Base-by-base conservation (phyloP, 2,329 filamentous ascomycete genomes). In the Apiospora phragmitis region DNA sequence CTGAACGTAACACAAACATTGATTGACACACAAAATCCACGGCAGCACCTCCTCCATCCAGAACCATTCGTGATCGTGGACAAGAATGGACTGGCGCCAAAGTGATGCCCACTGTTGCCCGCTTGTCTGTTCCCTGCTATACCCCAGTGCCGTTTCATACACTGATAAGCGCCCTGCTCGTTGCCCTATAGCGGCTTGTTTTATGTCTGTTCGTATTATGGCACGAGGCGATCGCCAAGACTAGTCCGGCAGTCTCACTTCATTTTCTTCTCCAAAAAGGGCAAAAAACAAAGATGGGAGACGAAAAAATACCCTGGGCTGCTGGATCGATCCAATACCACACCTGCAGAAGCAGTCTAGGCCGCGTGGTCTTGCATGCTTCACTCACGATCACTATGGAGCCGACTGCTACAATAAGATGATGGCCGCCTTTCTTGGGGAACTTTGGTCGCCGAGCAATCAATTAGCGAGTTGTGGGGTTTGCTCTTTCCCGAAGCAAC, bases 181-280 rank as follows among this genome's bases (percentile, higher is more conserved):
- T 62, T 8, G 55, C 55, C 55, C 55, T 62, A 62, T 62, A 62
- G 2, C 32, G 32, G 32, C 55, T 38, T 38, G 18, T 62, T n/a
- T 62, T 62, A 62, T 38, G 55, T 62, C 32, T 62, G 55, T 38
- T 62, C 55, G 55, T n/a, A 38, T 62, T n/a, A 38, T 35, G 55
- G 55, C 55, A 38, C 47, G 55, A 62, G 32, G 18, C 55, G 55
- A 62, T 62, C 32, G 32, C 55, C 32, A 62, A 62, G 55, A 14
- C 7, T 35, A 32, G 51, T 35, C 51, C 18, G 51, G 29, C 55
- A 38, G 55, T 62, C 18, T 62, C 55, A 38, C 7, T 38, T 38
- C 55, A 32, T 62, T 14, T 14, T 3, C 55, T n/a, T 21, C 55
- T 38, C 55, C 32, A 38, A 62, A n/a, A 62, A 35, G 12, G 32